Percentiles rank a stretch among this genome's conserved stretches.
phyloP scores from a whole-genome alignment of 371 early-diverging fungal genomes.

The Mucor lusitanicus region DNA sequence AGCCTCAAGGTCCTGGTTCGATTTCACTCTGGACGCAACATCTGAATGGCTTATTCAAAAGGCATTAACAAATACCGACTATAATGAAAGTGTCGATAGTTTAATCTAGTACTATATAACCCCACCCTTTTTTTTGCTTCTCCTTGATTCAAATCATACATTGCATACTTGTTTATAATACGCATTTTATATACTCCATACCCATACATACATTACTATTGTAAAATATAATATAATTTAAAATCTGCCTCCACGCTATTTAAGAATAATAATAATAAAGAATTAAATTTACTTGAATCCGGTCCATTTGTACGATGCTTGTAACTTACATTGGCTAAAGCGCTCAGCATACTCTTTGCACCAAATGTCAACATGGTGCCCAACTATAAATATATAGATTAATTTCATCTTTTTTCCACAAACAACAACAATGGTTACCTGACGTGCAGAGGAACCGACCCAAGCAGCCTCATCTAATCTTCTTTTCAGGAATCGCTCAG shows the following conservation, averaged over 20 bases:
- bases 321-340: constrained; percentile 40
- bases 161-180: constrained; percentile 15
- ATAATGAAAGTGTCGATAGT: background rate
- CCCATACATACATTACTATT: background rate
- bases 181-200: background rate
- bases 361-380: constrained; percentile 51
- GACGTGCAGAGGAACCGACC: constrained; percentile 57
- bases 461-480: constrained; percentile 72
- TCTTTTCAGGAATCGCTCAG: constrained; percentile 75
- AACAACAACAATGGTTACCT: constrained; percentile 37
- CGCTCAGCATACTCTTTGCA: constrained; percentile 41
- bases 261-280: background rate
- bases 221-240: constrained; percentile 7
- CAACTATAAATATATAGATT: constrained; percentile 23
- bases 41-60: constrained; percentile 20
- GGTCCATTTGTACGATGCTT: background rate
- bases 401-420: background rate
- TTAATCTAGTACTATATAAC: constrained; percentile 4
- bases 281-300: background rate
- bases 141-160: background rate
- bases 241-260: constrained; percentile 24
- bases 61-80: background rate
- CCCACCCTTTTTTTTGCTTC: background rate
- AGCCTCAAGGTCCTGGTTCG: constrained; percentile 15
- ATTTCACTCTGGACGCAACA: constrained; percentile 15